Evolutionary conservation across 2,329 filamentous ascomycete genomes (phyloP), one percentile per base, ranked within the genome.

Genomic region (Aspergillus sp.): DNA sequence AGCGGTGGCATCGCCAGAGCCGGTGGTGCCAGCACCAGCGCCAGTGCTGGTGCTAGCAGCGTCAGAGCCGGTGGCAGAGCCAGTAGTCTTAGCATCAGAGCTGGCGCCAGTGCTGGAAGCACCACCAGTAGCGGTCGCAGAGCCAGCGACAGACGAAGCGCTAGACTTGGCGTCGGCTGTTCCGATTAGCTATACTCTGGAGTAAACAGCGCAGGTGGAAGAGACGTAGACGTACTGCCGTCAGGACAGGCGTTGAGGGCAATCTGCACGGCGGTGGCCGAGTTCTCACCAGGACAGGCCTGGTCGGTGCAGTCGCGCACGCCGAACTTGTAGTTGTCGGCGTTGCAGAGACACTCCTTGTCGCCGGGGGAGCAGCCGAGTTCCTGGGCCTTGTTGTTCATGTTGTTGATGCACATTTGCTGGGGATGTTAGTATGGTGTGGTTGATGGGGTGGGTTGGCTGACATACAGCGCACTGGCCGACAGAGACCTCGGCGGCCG

Each of bases 261-360:
- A 45, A 64, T 67, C 2, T 58, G 35, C 33, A 72, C 56, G 44
- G 74, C 70, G 13, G 58, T 44, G 45, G 55, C 50, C 10, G 70
- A 54, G 52, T 75, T 64, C 20, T 73, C 70, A 13, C 55, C 60
- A 41, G 72, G 71, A 62, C 76, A 79, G 32, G 74, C 71, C 61
- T 77, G 54, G 14, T 58, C 43, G 38, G 73, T 73, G 68, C 76
- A 79, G 63, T 79, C 76, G 35, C 70, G 73, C 45, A 79, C 67
- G 52, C 76, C 76, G 54, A 65, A 72, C 26, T 60, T 52, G 61
- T 78, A 78, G 67, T 79, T 56, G 19, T 56, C 30, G 49, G 62
- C 71, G 33, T 58, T 64, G 67, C 75, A 78, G 40, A 74, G 65
- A 58, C 76, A 79, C 24, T 50, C 48, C 41, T 67, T 42, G 55